Evolutionary conservation across 1,284 basidiomycete genomes (phyloP), one percentile per base, ranked within the genome.

Genomic region (Ceratobasidium papillatum): DNA sequence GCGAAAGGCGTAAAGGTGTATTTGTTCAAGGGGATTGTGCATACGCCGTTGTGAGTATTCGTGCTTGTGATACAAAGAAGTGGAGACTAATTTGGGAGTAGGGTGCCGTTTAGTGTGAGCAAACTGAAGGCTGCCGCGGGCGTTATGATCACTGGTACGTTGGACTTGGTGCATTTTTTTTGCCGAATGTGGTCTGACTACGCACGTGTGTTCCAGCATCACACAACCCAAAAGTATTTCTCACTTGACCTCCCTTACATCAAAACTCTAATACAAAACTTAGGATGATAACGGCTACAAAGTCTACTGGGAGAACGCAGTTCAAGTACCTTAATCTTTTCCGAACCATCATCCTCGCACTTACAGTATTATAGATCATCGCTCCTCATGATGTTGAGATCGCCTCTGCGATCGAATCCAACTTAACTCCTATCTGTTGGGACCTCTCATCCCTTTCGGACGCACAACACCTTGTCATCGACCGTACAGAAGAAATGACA

Each of bases 281-380:
- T n/a, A 92, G 91, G 82, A 91, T 80, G 94, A 95, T 79, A 95
- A 95, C 80, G 94, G 94, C 2, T 95, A 92, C 82, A 95, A 95
- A 83, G 91, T 94, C 12, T 94, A 94, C 78, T 94, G 92, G 92
- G 91, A 93, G 80, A 94, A 94, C 79, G 92, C 88, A 0, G 90
- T 94, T 0, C 92, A 94, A 84, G 91, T 92, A 79, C 51, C 19
- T 56, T 80, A 58, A 3, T 34, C 61, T 22, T 11, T 36, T n/a
- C 36, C 34, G 25, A 38, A 47, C 52, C 58, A 38, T 41, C 58
- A 56, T 19, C 62, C 61, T 38, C 62, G n/a, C n/a, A 22, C 47
- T 17, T 76, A 54, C 14, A 36, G 47, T 38, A 4, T 9, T n/a
- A 5, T 64, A 95, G 90, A 95, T 95, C 63, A 94, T 94, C 66